Evolutionary conservation across 345 rosid genomes (phyloP), one percentile per base, ranked within the genome.

Genomic region (Orychophragmus violaceus): DNA sequence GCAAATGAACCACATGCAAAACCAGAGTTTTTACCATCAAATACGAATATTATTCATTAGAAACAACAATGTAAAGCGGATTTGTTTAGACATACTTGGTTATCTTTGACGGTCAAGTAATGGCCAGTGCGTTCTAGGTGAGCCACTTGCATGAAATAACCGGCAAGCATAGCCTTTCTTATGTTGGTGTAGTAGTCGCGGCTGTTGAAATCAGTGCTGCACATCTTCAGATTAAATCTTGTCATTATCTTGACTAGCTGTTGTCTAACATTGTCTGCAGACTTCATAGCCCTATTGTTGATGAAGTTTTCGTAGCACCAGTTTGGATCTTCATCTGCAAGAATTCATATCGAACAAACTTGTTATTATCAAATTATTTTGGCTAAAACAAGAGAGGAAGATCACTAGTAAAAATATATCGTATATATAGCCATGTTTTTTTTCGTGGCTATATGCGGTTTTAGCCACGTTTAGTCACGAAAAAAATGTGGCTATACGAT

Each of bases 91-190:
- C 81, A 28, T 72, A 89, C 97, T 62, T 90, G 97, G 68, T 93
- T 93, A 76, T 93, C 98, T 79, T 90, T 93, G 46, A 90, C 98
- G 92, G n/a, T n/a, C n/a, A n/a, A n/a, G n/a, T n/a, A n/a, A n/a
- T n/a, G n/a, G n/a, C n/a, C n/a, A n/a, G n/a, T 83, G 42, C 84
- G 85, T 71, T 89, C 98, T 52, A 89, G 68, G 61, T 91, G 98
- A 60, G 92, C 98, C 64, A 91, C 98, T 76, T 91, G 98, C 98
- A 89, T 91, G 74, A 91, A 91, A 75, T 89, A 89, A 29, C 98
- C 98, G 5, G 89, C 80, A 14, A 91, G 81, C 82, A 89, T 74
- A 35, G 98, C 89, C 84, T 87, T 93, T 64, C 98, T 77, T 48
- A 93, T 93, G 87, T 90, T 93, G 80, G 85, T 41, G 4, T 90